Percentiles rank a stretch among this genome's conserved stretches.
These are phyloP conservation scores for Nelumbo lutea DNA, from an alignment of 164 flowering plant species.

Conservation along the genomic window DNA sequence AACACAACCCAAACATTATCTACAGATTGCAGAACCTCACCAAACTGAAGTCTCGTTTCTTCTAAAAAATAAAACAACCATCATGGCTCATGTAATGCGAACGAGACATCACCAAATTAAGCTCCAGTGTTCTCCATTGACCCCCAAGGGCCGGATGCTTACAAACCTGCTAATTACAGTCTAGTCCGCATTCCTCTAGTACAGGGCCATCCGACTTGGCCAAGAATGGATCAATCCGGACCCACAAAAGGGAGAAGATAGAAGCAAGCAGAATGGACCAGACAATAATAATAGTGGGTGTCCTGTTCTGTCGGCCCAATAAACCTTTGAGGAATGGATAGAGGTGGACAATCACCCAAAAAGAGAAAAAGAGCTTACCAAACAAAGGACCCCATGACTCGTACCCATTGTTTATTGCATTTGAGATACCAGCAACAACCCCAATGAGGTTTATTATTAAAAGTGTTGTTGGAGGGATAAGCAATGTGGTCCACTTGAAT, in stretches of 20 bases:
- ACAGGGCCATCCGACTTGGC: slow-evolving; percentile 43
- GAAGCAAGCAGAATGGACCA: slow-evolving; percentile 68
- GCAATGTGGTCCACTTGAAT: slow-evolving; percentile 63
- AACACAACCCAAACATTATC: slow-evolving; percentile 24
- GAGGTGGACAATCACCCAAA: slow-evolving; percentile 65
- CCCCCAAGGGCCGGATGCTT: neutral
- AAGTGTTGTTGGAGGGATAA: slow-evolving; percentile 60
- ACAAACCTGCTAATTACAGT: slow-evolving; percentile 32
- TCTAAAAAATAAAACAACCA: slow-evolving; percentile 1
- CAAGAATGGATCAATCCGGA: slow-evolving; percentile 59
- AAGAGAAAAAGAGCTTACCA: slow-evolving; percentile 59
- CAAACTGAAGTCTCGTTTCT: slow-evolving; percentile 12
- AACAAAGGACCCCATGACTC: slow-evolving; percentile 68
- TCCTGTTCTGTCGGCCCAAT: slow-evolving; percentile 52
- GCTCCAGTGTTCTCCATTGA: neutral
- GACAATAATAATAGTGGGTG: slow-evolving; percentile 56
- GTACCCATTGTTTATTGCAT: slow-evolving; percentile 66
- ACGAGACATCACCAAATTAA: neutral
- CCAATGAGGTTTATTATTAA: slow-evolving; percentile 54
- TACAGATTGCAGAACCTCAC: slow-evolving; percentile 23
- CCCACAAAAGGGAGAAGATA: slow-evolving; percentile 65
- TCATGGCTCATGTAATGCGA: slow-evolving; percentile 1
- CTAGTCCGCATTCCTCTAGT: slow-evolving; percentile 54
- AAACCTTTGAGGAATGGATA: slow-evolving; percentile 70
- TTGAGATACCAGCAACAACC: slow-evolving; percentile 57